Percentiles rank a stretch among this genome's conserved stretches.
phyloP scores from a whole-genome alignment of 352 stramenopile species.

The Phytophthora constricta region DNA sequence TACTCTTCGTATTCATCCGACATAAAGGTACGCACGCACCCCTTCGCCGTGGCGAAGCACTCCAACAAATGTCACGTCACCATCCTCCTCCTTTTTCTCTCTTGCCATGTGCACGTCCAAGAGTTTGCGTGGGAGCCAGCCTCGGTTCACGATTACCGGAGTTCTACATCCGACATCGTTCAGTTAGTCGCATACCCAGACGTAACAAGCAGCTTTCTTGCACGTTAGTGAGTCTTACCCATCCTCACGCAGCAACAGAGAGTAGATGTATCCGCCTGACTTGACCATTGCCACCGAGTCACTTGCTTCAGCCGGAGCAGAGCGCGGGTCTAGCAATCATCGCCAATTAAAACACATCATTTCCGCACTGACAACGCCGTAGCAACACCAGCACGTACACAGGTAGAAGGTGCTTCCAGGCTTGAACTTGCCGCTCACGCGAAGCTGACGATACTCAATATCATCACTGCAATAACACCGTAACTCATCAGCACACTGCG shows the following conservation, averaged over 20 bases:
- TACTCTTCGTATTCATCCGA: no score
- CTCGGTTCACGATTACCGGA: constrained; percentile 86
- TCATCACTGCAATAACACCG: constrained; percentile 55
- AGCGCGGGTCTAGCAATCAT: constrained; percentile 85
- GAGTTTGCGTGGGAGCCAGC: constrained; percentile 81
- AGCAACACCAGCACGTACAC: no score
- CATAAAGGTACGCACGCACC: constrained; percentile 42
- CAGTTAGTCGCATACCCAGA: constrained; percentile 4
- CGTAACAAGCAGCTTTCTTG: neutral
- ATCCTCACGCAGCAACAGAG: constrained; percentile 70
- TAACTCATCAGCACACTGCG: constrained; percentile 14
- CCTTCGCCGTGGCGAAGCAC: constrained; percentile 84
- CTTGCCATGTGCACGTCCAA: constrained; percentile 72
- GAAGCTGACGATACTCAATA: constrained; percentile 83
- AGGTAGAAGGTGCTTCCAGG: constrained; percentile 81
- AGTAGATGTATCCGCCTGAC: constrained; percentile 89
- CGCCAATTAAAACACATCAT: constrained; percentile 5
- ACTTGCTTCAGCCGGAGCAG: constrained; percentile 76
- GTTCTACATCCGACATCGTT: constrained; percentile 45
- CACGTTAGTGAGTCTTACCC: constrained; percentile 48
- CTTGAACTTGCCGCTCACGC: constrained; percentile 71
- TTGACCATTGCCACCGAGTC: constrained; percentile 83
- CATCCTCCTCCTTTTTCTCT: constrained; percentile 63
- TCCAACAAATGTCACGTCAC: constrained; percentile 62
- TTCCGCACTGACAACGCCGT: neutral